Evolutionary conservation across 139 green algal species (phyloP).

Genomic region (Edaphochlamys debaryana): DNA sequence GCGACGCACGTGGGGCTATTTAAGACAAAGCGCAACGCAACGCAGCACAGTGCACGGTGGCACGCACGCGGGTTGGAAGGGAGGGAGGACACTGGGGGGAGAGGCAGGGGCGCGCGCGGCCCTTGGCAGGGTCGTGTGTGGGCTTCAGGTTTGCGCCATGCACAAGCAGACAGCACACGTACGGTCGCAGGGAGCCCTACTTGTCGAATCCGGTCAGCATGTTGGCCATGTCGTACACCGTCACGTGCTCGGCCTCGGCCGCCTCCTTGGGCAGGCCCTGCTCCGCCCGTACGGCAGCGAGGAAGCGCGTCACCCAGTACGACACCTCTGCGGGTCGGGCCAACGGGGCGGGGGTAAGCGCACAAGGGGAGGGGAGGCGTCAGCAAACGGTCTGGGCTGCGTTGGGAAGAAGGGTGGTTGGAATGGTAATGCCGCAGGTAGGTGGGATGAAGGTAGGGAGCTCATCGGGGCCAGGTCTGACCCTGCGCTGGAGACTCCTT

Average conservation of each 20-base stretch:
- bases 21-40: no score
- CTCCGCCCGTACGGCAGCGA: not conserved
- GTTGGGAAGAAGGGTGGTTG: not conserved
- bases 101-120: no score
- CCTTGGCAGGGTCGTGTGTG: no score
- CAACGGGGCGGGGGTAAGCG: not conserved
- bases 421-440: not conserved
- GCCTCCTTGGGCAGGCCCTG: not conserved
- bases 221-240: not conserved
- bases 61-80: no score
- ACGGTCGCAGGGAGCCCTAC: no score
- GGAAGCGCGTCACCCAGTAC: constrained; percentile 24
- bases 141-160: not conserved
- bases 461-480: not conserved
- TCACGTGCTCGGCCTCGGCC: not conserved
- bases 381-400: not conserved
- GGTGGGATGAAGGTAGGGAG: not conserved
- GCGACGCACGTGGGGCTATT: no score
- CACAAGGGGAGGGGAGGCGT: not conserved
- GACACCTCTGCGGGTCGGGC: not conserved
- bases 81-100: no score
- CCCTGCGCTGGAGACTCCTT: not conserved
- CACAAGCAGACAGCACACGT: no score
- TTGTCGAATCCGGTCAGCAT: no score
- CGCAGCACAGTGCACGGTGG: no score